These are phyloP conservation scores for Podaxis carcinomalis DNA, from an alignment of 768 basidiomycete genomes.

Conservation along the genomic window DNA sequence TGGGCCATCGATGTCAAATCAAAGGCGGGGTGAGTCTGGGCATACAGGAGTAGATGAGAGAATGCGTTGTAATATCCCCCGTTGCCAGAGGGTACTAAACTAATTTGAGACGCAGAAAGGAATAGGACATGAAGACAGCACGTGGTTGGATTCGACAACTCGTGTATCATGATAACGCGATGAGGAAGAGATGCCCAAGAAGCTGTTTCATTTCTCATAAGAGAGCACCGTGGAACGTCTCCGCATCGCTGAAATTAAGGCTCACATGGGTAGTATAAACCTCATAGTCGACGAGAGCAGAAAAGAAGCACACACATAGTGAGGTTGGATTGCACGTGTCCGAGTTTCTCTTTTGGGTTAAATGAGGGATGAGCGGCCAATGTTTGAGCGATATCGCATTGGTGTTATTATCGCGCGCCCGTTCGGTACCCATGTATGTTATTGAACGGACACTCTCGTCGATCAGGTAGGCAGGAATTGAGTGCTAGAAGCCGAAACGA, in stretches of 20 bases:
- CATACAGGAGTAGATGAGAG: conserved; percentile 12
- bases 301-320: not conserved
- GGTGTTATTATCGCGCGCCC: too few species aligned
- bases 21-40: conserved; percentile 12
- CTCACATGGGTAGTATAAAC: not conserved
- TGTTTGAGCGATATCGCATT: too few species aligned
- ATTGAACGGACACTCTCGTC: not conserved
- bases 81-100: conserved; percentile 2
- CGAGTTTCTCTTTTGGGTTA: too few species aligned
- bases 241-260: not conserved
- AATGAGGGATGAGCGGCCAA: too few species aligned
- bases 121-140: conserved; percentile 34
- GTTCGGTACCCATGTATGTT: not conserved
- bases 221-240: not conserved
- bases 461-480: not conserved
- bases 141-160: conserved; percentile 21
- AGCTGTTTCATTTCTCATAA: not conserved
- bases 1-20: conserved; percentile 29
- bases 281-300: not conserved
- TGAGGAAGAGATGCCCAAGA: not conserved
- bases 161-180: conserved; percentile 2
- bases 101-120: conserved; percentile 20
- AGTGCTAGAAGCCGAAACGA: not conserved
- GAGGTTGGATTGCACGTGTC: not conserved
- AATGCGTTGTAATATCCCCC: conserved; percentile 12